Base-by-base conservation (phyloP, 2,329 filamentous ascomycete species). In the Sarocladium strictum region DNA sequence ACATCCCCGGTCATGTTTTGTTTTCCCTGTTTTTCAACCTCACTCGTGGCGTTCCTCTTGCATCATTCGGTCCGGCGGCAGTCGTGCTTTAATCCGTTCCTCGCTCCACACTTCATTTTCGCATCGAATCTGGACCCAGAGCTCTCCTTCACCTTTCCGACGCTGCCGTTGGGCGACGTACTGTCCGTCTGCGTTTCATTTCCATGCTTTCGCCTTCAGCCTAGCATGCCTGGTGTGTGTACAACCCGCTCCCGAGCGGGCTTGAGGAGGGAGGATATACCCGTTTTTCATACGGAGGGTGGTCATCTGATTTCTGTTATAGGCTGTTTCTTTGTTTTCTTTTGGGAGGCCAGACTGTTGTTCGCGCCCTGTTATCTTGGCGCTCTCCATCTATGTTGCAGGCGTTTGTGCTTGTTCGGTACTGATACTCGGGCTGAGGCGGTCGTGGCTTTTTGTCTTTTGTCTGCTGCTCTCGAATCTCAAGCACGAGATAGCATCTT, bases 1-100 rank as follows among this genome's bases (percentile, higher is more conserved):
- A n/a, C 35, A 7, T n/a, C 19, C 19, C 35, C 9, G 9, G 14
- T 38, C 19, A 11, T 38, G 32, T 43, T 23, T 43, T 15, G 24
- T 29, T 27, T 14, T 47, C 15, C 43, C 21, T 47, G 27, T 11
- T 47, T 29, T 27, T 17, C 21, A 23, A 17, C 21, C 35, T 37
- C 40, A 24, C 21, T 54, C 52, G 41, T 55, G 56, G 55, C 52
- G 47, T 55, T 58, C 37, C 26, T 23, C 45, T 24, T 37, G 32
- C 43, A n/a, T 5, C 24, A 27, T 29, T 29, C 10, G 43, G 43
- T 10, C 43, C n/a, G 24, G 24, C 24, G 43, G 43, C 43, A 47
- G 19, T n/a, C 24, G 43, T 47, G 43, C 43, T 24, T 43, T 43
- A 43, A 43, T 43, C 15, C n/a, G 35, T 6, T 15, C 12, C 6